Base-by-base conservation (phyloP, 2,329 filamentous ascomycete species). In the Scedosporium minutisporum region DNA sequence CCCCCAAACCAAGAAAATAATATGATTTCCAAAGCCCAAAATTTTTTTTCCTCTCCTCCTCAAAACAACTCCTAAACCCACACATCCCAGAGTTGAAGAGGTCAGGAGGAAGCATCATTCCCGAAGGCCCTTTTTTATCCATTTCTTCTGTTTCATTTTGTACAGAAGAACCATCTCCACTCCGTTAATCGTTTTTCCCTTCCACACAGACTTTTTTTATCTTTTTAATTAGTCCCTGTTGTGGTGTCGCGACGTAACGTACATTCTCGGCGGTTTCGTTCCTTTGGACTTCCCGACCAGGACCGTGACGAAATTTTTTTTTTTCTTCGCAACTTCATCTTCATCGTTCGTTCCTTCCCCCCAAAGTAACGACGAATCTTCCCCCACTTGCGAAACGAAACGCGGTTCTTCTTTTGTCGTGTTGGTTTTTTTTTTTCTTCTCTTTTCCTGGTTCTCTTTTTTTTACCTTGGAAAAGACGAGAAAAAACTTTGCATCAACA, bases 131-230 rank as follows among this genome's bases (percentile, higher is more conserved):
- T 62, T 61, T 60, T 64, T 63, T 62, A 61, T 61, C 64, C 57
- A 64, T 66, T 66, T 67, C 65, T 67, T 68, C 65, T 67, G 66
- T 66, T 57, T 46, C 62, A 64, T 65, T 38, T 46, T 63, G 46
- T 62, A 62, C 66, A 64, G 66, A 68, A 67, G 66, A 67, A 57
- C 57, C 60, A 65, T 67, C 64, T 65, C 65, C 63, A 64, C 63
- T 66, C 66, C 55, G 62, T 63, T 60, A 64, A 66, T 64, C 53
- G 46, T 64, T 60, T 64, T 58, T 10, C 41, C 48, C 60, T 55
- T 62, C 58, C 25, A 46, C 53, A 38, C 53, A 38, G 61, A 48
- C 62, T 57, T 21, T 53, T 57, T 21, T 53, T 60, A 29, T 60
- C 57, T n/a, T 29, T 41, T 33, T 53, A 55, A 58, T 61, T 42